Conservation (phyloP, 192 early-diverging fungal species). For the Entomortierella chlamydospora region DNA sequence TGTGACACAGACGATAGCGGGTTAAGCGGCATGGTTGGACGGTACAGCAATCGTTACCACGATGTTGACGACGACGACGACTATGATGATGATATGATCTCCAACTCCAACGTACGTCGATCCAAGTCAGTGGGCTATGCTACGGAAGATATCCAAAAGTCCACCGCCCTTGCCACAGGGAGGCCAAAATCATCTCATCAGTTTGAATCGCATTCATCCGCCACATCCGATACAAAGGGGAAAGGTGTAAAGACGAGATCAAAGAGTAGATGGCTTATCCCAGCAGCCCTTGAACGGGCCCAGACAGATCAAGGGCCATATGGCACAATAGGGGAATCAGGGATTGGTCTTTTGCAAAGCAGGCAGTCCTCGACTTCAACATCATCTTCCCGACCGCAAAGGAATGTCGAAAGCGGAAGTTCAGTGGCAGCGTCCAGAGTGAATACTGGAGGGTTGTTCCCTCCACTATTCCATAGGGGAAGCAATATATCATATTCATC, state of each 20-base stretch:
- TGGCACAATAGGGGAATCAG: background rate
- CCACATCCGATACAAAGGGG: slow-evolving; percentile 10
- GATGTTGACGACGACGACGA: slow-evolving; percentile 30
- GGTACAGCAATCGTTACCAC: slow-evolving; percentile 23
- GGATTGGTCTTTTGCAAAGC: background rate
- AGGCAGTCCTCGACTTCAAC: background rate
- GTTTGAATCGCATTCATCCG: background rate
- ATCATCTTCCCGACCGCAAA: background rate
- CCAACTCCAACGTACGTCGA: background rate
- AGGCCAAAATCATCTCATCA: background rate
- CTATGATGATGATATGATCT: background rate
- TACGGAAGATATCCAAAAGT: background rate
- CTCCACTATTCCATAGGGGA: slow-evolving; percentile 19
- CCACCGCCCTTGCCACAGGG: background rate
- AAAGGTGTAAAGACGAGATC: slow-evolving; percentile 16
- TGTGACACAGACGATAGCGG: slow-evolving; percentile 42
- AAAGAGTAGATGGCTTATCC: slow-evolving; percentile 7
- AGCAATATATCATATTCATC: slow-evolving; percentile 19
- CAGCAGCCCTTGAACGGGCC: slow-evolving; percentile 19
- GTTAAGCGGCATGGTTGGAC: slow-evolving; percentile 39
- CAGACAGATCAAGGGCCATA: slow-evolving; percentile 27
- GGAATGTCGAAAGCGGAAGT: slow-evolving; percentile 10
- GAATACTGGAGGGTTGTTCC: slow-evolving; percentile 19
- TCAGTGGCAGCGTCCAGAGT: slow-evolving; percentile 15
- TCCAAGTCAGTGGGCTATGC: background rate